Base-by-base conservation (phyloP, 352 stramenopile species). In the Globisporangium acanthophoron region DNA sequence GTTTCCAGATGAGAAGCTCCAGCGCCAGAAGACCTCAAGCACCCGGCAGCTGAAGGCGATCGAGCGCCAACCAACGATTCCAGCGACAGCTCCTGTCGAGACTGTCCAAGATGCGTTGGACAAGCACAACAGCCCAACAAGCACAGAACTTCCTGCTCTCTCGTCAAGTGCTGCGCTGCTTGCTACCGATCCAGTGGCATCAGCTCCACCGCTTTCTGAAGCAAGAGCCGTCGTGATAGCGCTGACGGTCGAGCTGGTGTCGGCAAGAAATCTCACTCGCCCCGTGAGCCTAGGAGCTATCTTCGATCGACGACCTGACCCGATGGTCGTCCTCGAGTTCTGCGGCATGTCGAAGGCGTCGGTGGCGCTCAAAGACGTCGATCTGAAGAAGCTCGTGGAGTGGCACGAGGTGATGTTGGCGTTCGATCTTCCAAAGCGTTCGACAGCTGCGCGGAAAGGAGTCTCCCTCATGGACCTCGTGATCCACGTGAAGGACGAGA, bases 241-340 rank as follows among this genome's bases (percentile, higher is more conserved):
- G 18, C 18, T 79, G 16, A 58, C 41, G 27, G 59, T 79, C 31
- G 68, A 79, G 31, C 52, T 79, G 6, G 55, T 79, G 0, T 66
- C 58, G 0, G 71, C 59, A 18, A 52, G 33, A 6, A 66, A 73
- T 9, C 46, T 79, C 5, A 66, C 48, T 9, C 62, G 71, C 44
- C 67, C 67, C n/a, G 64, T 54, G 5, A 76, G 61, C 41, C 53
- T 79, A 29, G 67, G 67, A 5, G 58, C 61, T 1, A 41, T 80
- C 5, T 69, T 80, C 37, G 71, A 80, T 48, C 66, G 71, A 6
- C 75, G 71, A 24, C 71, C 71, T 5, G 71, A 80, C 40, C 71
- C 71, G 1, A 65, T 68, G 29, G 69, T 80, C 16, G 62, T 52
- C 1, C 20, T 80, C 4, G 64, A 77, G 48, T 71, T 77, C 18